Evolutionary conservation across 2,329 filamentous ascomycete genomes (phyloP), one percentile per base, ranked within the genome.

Genomic region (Septoria linicola): DNA sequence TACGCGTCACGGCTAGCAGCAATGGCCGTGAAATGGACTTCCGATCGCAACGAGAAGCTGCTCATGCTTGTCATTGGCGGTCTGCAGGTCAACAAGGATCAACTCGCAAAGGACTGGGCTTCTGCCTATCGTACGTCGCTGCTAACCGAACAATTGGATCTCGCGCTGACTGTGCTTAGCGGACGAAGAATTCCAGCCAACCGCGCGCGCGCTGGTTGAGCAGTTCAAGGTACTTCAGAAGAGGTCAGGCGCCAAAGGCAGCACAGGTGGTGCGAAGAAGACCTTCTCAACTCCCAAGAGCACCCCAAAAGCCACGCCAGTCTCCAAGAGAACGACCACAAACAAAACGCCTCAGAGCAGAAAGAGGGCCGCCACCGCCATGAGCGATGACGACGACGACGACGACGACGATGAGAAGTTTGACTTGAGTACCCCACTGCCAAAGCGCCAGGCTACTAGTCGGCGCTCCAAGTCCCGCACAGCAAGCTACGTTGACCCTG

Each of bases 311-410:
- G 14, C 47, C 16, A 54, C 45, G 3, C 48, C 51, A 25, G 10
- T 20, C 4, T 52, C 44, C 14, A 41, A 45, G 16, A 54, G 59
- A 31, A 40, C 46, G 13, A 46, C 41, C 7, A 34, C 48, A 3
- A 27, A 51, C 13, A 56, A 57, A 31, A 58, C 58, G 7, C 49
- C 49, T 23, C 53, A 50, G 25, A 56, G 54, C n/a, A 43, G 37
- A 6, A 58, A 59, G 32, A 54, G 59, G 19, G 39, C 36, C 7
- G 41, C 36, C 5, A 21, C 21, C 17, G 21, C 41, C 20, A 62
- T 61, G 59, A 57, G 51, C 27, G 61, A 62, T 8, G 61, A 63
- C 17, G 62, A 65, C 23, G 59, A 60, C 44, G 49, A 55, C 5
- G 61, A 63, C 19, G 62, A 65, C 32, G 60, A 63, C 49, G 51